These are phyloP conservation scores for Trichoderma asperelloides DNA, from an alignment of 495 filamentous ascomycete species.

Conservation along the genomic window DNA sequence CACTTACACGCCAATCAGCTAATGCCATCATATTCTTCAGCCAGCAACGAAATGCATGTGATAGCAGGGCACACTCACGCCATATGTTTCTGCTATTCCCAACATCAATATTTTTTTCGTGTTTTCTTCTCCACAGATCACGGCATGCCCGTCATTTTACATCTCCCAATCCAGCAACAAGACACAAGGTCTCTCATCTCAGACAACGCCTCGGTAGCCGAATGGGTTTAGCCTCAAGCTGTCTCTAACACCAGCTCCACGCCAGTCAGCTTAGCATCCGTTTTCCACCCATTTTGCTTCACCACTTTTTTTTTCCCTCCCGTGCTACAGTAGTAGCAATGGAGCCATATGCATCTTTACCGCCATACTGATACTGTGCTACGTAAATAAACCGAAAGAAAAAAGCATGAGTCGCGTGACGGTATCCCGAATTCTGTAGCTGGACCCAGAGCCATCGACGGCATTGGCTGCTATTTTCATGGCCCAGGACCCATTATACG, in stretches of 20 bases:
- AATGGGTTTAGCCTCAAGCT: background rate
- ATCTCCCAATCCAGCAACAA: background rate
- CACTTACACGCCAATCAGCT: no score
- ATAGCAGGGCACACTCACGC: no score
- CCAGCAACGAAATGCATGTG: no score
- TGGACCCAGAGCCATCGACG: background rate
- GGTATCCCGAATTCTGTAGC: background rate
- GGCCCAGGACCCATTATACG: background rate
- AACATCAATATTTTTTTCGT: background rate
- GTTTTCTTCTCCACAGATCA: background rate
- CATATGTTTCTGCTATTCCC: background rate
- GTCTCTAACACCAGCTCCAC: background rate
- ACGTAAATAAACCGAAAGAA: background rate
- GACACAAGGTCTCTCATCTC: background rate
- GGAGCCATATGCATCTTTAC: constrained; percentile 2
- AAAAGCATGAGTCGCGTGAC: background rate
- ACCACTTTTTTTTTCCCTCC: background rate
- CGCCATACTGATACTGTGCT: background rate
- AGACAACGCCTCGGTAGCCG: background rate
- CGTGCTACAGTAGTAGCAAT: background rate
- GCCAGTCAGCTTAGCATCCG: background rate
- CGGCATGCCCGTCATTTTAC: background rate
- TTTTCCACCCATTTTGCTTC: background rate
- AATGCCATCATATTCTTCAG: no score
- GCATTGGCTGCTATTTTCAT: background rate